Percentiles rank a stretch among this genome's conserved stretches.
Evolutionary conservation across 2,329 filamentous ascomycete genomes (phyloP).

Genomic region (Xylaria sp.): DNA sequence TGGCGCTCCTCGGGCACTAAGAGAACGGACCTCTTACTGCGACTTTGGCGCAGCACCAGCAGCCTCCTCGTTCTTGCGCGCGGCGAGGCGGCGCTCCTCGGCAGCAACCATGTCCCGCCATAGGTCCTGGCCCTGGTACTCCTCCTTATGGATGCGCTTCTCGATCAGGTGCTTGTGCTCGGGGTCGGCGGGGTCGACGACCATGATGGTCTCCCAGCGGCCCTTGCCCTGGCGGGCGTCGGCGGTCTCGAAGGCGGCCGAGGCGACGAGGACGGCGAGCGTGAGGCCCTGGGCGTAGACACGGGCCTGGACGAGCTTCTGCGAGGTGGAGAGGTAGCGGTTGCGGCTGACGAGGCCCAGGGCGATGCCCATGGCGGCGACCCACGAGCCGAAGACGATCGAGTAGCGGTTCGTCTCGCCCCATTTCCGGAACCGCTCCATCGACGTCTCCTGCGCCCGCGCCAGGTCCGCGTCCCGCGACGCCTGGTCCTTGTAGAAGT

Average conservation of each 20-base stretch:
- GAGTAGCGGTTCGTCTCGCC: slow-evolving; percentile 82
- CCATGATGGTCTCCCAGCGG: slow-evolving; percentile 83
- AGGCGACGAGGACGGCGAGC: slow-evolving; percentile 80
- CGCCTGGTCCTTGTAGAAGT: slow-evolving; percentile 68
- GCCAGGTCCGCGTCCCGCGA: slow-evolving; percentile 61
- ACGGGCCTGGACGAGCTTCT: slow-evolving; percentile 94
- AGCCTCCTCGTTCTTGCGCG: slow-evolving; percentile 46
- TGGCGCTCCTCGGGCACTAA: background rate
- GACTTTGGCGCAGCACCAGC: background rate
- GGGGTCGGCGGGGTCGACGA: slow-evolving; percentile 80
- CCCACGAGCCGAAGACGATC: slow-evolving; percentile 83
- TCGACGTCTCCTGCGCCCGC: slow-evolving; percentile 59
- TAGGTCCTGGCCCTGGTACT: slow-evolving; percentile 86
- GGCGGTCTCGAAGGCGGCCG: slow-evolving; percentile 77
- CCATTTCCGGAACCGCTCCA: slow-evolving; percentile 72
- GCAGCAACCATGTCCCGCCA: slow-evolving; percentile 92
- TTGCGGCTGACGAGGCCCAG: slow-evolving; percentile 79
- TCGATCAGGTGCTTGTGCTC: slow-evolving; percentile 83
- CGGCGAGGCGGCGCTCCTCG: slow-evolving; percentile 67
- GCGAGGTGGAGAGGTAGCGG: slow-evolving; percentile 72
- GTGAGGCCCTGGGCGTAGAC: slow-evolving; percentile 93
- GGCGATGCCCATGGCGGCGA: slow-evolving; percentile 77
- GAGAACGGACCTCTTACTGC: background rate
- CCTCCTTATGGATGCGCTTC: slow-evolving; percentile 86
- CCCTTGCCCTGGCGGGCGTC: slow-evolving; percentile 79